phyloP scores from a whole-genome alignment of 345 rosid genomes.

The Psidium friedrichsthalianum region DNA sequence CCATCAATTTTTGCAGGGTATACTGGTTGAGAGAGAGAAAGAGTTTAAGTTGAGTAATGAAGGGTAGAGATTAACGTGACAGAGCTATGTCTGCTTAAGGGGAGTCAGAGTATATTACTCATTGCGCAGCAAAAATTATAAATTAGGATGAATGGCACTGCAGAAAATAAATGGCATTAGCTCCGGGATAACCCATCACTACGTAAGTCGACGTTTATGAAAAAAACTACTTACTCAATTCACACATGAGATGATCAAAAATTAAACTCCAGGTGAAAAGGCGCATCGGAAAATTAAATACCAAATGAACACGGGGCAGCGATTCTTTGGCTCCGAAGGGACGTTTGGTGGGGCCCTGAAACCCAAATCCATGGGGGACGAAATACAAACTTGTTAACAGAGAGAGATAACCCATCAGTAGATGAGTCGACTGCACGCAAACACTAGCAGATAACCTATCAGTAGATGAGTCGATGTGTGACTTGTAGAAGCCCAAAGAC shows the following conservation, averaged over 20 bases:
- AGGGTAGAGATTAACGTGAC: background rate
- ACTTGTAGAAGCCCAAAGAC: background rate
- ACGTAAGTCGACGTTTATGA: too few relatives aligned
- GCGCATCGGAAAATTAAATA: background rate
- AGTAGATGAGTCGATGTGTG: too few relatives aligned
- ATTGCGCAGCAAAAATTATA: background rate
- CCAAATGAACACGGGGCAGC: conserved; percentile 45
- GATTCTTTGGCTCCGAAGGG: conserved; percentile 25
- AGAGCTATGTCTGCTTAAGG: background rate
- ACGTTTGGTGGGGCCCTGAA: conserved; percentile 49
- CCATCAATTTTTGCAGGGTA: background rate
- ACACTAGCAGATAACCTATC: background rate
- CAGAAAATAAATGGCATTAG: background rate
- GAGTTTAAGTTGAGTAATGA: background rate
- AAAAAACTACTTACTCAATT: background rate
- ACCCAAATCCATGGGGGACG: background rate
- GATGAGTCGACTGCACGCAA: too few relatives aligned
- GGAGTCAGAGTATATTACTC: background rate
- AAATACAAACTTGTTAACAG: too few relatives aligned
- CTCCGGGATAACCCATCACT: background rate
- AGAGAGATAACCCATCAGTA: too few relatives aligned
- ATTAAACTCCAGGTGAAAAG: background rate
- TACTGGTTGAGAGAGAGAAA: background rate
- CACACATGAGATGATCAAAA: background rate
- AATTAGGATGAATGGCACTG: background rate